phyloP scores from a whole-genome alignment of 257 asterid genomes.

The Scutellaria baicalensis region DNA sequence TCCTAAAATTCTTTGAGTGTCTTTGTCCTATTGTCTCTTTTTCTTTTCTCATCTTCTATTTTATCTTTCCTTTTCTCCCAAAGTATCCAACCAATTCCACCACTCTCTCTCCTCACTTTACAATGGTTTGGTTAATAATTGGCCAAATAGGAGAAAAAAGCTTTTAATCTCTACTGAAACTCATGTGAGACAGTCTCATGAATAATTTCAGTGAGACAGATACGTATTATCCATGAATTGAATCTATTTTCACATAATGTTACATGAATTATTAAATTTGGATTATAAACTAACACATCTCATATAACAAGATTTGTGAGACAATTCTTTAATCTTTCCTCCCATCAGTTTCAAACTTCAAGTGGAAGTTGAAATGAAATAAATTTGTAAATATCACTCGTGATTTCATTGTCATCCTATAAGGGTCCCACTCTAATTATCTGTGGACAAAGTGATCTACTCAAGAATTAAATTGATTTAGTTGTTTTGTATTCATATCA shows the following conservation, averaged over 20 bases:
- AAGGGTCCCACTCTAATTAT: neutral
- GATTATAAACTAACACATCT: too few species aligned
- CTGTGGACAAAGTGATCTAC: neutral
- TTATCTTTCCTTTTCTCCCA: neutral
- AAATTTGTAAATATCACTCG: neutral
- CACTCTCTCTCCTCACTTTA: neutral
- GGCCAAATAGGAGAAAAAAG: neutral
- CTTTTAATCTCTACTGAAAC: neutral
- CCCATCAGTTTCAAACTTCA: too few species aligned
- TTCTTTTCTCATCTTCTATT: neutral
- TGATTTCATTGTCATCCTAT: neutral
- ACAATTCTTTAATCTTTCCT: too few species aligned
- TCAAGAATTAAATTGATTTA: neutral
- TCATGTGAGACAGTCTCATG: too few species aligned
- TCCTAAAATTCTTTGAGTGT: constrained; percentile 25
- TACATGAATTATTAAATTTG: too few species aligned
- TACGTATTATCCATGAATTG: too few species aligned
- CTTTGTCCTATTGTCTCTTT: neutral
- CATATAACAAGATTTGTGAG: too few species aligned
- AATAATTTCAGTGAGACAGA: too few species aligned
- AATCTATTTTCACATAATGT: too few species aligned
- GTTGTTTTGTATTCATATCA: neutral
- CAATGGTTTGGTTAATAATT: neutral
- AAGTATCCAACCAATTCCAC: constrained; percentile 11
- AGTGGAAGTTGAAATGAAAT: constrained; percentile 16